phyloP scores from a whole-genome alignment of 495 filamentous ascomycete genomes.

The Penicillium herquei region DNA sequence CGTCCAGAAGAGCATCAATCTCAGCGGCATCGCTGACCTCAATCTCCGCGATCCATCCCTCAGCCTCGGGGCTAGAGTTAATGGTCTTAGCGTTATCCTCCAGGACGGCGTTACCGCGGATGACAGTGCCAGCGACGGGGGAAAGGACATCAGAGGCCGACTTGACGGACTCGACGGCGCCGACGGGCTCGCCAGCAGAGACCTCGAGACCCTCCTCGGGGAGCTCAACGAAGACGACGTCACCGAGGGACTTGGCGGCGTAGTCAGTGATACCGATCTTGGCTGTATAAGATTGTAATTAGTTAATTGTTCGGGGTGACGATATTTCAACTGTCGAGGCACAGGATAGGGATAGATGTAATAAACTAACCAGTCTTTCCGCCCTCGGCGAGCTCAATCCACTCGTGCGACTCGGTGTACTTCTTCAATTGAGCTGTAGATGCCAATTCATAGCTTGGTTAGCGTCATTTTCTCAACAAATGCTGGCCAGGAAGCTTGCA shows the following conservation, averaged over 20 bases:
- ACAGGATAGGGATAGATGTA: too few relatives aligned
- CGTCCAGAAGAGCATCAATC: conserved; percentile 71
- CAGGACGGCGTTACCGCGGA: conserved; percentile 66
- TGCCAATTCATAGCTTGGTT: conserved; percentile 20
- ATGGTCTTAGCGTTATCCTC: conserved; percentile 82
- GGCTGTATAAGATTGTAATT: conserved; percentile 38
- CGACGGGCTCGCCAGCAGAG: conserved; percentile 71
- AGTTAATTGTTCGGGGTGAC: neutral
- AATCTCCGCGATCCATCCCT: conserved; percentile 92
- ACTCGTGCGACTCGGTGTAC: conserved; percentile 98
- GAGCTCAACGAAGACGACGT: conserved; percentile 96
- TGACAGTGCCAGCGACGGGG: conserved; percentile 74
- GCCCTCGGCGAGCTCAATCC: conserved; percentile 82
- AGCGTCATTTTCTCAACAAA: conserved; percentile 17
- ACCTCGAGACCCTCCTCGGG: conserved; percentile 64
- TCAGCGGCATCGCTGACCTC: conserved; percentile 67
- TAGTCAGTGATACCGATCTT: conserved; percentile 88
- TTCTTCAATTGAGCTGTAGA: conserved; percentile 62
- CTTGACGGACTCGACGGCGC: conserved; percentile 97
- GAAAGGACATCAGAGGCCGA: conserved; percentile 94
- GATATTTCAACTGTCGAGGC: neutral
- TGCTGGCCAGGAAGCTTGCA: neutral
- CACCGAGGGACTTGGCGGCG: conserved; percentile 85
- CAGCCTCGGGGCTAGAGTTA: conserved; percentile 79
- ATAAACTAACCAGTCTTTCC: conserved; percentile 49